phyloP scores from a whole-genome alignment of 768 basidiomycete genomes.

The Heimioporus sp. region DNA sequence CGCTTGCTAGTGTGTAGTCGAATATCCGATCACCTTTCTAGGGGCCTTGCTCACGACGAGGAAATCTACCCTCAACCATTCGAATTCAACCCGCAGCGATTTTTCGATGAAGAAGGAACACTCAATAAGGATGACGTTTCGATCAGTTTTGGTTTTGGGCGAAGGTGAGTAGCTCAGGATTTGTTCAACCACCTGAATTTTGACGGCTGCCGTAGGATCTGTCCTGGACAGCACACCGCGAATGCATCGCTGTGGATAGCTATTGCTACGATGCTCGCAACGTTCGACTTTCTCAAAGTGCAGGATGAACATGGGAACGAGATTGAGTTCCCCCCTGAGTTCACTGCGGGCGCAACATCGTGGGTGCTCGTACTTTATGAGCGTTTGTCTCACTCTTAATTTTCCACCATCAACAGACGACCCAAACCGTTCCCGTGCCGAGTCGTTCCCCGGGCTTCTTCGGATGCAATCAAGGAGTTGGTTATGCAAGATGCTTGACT shows the following conservation, averaged over 20 bases:
- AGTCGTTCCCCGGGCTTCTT: slow-evolving; percentile 16
- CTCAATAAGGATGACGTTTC: slow-evolving; percentile 5
- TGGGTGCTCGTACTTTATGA: slow-evolving; percentile 6
- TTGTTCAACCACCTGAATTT: not conserved
- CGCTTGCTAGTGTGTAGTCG: not conserved
- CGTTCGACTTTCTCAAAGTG: slow-evolving; percentile 22
- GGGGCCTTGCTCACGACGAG: slow-evolving; percentile 40
- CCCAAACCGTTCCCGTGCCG: slow-evolving; percentile 22
- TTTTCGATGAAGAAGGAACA: slow-evolving; percentile 19
- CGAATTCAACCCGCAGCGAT: slow-evolving; percentile 42
- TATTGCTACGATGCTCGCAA: slow-evolving; percentile 20
- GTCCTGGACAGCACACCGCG: slow-evolving; percentile 23
- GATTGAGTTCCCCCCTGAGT: slow-evolving; percentile 24
- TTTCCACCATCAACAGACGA: slow-evolving; percentile 11
- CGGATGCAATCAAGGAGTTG: slow-evolving; percentile 7
- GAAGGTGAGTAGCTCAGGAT: slow-evolving; percentile 13
- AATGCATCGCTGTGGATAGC: slow-evolving; percentile 26
- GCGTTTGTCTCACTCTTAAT: not conserved
- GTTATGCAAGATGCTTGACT: slow-evolving; percentile 6
- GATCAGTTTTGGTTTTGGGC: slow-evolving; percentile 24
- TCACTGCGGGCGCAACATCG: slow-evolving; percentile 17
- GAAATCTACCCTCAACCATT: slow-evolving; percentile 38
- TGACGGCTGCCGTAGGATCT: slow-evolving; percentile 12
- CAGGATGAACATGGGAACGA: slow-evolving; percentile 21
- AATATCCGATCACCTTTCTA: slow-evolving; percentile 11